Evolutionary conservation across 192 early-diverging fungal genomes (phyloP), one percentile per base, ranked within the genome.

Genomic region (Coemansia sp.): DNA sequence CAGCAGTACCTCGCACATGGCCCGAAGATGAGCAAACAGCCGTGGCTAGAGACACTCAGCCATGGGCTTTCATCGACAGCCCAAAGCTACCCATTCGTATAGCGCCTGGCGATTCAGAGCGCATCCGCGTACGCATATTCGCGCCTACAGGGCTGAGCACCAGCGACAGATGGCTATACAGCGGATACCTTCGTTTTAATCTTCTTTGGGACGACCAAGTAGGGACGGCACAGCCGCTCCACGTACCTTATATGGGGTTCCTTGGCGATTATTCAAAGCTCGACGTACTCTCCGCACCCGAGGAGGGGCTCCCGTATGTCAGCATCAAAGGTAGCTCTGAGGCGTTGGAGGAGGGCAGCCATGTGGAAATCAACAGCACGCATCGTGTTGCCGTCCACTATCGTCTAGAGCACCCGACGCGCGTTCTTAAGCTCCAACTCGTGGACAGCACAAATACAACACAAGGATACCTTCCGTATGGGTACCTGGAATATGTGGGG

Each of bases 231-330:
- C 71, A 77, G 55, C 51, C 67, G 9, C 67, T 82, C 7, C 74
- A 82, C 49, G 69, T 82, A 46, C 80, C 80, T 4, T 82, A 82
- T 34, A 71, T 63, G 43, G 80, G 80, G 10, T 82, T 61, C 37
- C 62, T 77, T 31, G 80, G 80, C n/a, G 68, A 82, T 69, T 82
- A 77, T 37, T 59, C 68, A 45, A 63, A 71, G 68, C 68, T 68
- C 21, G 71, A 76, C 31, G 66, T 82, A 33, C 45, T 82, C 55
- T 73, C 74, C 2, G 64, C 43, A 28, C 79, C 75, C 7, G 75
- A 73, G 12, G 68, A 77, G 42, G 75, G 74, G 6, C 58, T 82
- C 34, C 79, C 79, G 16, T 77, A 63, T 30, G 46, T 82, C 37
- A 74, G 71, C 61, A 30, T 74, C 35, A 71, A 64, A 49, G 80